These are phyloP conservation scores for Dysphania ambrosioides DNA, from an alignment of 148 eudicot species.

Conservation along the genomic window DNA sequence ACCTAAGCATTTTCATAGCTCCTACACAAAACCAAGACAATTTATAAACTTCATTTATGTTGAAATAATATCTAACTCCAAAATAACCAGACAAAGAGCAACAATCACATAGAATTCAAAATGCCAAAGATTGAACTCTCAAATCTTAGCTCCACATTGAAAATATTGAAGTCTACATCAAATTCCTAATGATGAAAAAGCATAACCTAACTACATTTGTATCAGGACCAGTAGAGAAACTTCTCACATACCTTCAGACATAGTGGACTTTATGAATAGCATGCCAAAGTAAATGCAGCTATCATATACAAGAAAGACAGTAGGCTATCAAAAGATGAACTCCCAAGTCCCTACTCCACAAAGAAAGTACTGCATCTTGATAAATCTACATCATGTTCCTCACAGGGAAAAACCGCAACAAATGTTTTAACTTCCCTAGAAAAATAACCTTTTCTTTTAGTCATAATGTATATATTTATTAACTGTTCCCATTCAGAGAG, in stretches of 20 bases:
- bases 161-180: no score
- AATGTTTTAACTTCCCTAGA: background rate
- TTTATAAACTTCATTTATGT: no score
- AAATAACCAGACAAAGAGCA: no score
- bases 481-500: background rate
- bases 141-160: no score
- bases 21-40: background rate
- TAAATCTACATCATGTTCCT: no score
- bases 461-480: background rate
- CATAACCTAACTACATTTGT: no score
- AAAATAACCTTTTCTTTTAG: background rate
- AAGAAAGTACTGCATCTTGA: background rate
- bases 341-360: background rate
- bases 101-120: no score
- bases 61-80: no score
- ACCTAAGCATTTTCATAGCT: background rate
- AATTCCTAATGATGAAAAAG: no score
- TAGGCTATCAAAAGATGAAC: background rate
- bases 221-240: background rate
- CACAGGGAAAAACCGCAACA: background rate
- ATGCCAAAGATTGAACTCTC: no score
- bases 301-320: background rate
- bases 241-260: background rate
- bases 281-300: background rate
- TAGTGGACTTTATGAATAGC: no score